Conservation (phyloP, 2,329 filamentous ascomycete species). For the Colletotrichum navitas region DNA sequence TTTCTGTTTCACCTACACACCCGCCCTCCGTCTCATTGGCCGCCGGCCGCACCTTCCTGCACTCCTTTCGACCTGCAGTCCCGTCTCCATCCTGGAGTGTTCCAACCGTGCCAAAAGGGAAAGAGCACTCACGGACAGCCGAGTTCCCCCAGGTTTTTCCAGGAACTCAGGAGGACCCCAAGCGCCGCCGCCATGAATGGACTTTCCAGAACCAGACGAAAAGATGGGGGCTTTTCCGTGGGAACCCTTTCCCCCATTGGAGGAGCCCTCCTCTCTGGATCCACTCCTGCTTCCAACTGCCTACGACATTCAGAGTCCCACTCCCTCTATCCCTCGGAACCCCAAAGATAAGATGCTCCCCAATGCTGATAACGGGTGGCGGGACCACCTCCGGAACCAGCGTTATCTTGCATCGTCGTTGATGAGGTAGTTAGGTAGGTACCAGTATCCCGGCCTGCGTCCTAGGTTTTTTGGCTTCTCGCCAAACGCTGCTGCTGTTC, state of each 20-base stretch:
- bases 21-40: constrained; percentile 36
- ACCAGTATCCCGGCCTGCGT: not conserved
- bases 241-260: constrained; percentile 11
- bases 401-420: constrained; percentile 21
- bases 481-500: not conserved
- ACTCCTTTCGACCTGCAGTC: constrained; percentile 43
- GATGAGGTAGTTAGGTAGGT: constrained; percentile 1
- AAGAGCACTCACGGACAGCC: constrained; percentile 6
- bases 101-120: not conserved
- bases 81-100: constrained; percentile 11
- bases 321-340: not conserved
- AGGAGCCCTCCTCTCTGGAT: not conserved
- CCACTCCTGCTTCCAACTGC: not conserved
- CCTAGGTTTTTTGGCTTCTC: not conserved
- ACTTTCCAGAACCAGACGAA: constrained; percentile 19
- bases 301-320: not conserved
- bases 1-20: constrained; percentile 44
- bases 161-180: constrained; percentile 9
- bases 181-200: constrained; percentile 13
- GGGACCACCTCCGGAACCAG: not conserved
- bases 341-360: constrained; percentile 24
- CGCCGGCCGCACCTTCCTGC: constrained; percentile 30
- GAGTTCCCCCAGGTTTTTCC: constrained; percentile 14
- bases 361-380: not conserved
- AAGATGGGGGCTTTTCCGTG: not conserved